Conservation (phyloP, 192 early-diverging fungal genomes). For the Physocladia obscura region DNA sequence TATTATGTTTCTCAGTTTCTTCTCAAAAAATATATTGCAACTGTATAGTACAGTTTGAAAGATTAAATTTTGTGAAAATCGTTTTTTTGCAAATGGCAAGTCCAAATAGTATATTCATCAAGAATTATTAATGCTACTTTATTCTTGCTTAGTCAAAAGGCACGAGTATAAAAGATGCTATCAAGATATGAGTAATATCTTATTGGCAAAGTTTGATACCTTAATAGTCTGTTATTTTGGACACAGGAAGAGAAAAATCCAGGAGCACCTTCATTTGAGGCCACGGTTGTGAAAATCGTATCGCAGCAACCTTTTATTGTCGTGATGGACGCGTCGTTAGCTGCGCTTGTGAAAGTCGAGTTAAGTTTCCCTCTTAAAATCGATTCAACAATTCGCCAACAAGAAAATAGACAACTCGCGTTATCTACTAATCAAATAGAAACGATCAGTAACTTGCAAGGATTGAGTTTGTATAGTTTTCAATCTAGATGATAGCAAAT, state of each 20-base stretch:
- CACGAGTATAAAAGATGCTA: constrained; percentile 46
- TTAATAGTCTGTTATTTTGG: background rate
- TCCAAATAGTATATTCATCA: too few relatives aligned
- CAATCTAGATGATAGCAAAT: too few relatives aligned
- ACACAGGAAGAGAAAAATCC: constrained; percentile 48
- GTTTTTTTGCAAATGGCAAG: too few relatives aligned
- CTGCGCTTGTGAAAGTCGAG: constrained; percentile 45
- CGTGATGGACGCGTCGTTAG: constrained; percentile 57
- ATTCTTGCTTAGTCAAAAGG: constrained; percentile 39
- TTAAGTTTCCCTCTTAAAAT: constrained; percentile 11
- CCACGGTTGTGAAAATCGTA: constrained; percentile 47
- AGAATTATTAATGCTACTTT: background rate
- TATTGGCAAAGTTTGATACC: background rate
- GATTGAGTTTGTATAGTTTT: constrained; percentile 40
- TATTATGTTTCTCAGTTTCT: too few relatives aligned
- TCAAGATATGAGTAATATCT: constrained; percentile 40
- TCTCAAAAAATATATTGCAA: too few relatives aligned
- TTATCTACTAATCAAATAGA: constrained; percentile 58
- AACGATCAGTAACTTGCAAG: constrained; percentile 50
- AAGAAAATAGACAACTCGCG: constrained; percentile 40
- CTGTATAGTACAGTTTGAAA: too few relatives aligned
- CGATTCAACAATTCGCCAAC: background rate
- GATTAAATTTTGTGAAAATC: too few relatives aligned
- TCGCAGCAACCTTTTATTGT: constrained; percentile 53
- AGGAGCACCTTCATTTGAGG: constrained; percentile 38